Evolutionary conservation across 2,329 filamentous ascomycete genomes (phyloP), one percentile per base, ranked within the genome.

Genomic region (Aureobasidium mangrovei): DNA sequence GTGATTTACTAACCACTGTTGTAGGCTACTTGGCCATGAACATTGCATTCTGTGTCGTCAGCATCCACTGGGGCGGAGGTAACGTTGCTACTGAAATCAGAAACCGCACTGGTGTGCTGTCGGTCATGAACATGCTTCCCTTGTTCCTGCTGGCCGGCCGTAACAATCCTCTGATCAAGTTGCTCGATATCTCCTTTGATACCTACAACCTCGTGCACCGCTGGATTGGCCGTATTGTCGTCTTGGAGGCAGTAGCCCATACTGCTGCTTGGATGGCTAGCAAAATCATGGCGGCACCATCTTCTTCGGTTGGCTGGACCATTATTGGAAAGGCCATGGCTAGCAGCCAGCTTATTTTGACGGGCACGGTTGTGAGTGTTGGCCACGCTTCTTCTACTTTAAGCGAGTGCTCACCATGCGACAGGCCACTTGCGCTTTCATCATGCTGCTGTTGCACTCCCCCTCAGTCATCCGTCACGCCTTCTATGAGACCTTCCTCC

Each of bases 131-230:
- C 73, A 87, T 91, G 86, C 76, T 84, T 57, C 86, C 87, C 1
- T 73, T 91, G 3, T 86, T 90, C 69, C 68, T 90, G 47, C 75
- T 90, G 67, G 84, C 85, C 44, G 83, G 84, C 40, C 78, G 86
- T 62, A 91, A 90, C 72, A 91, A 91, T 70, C 85, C 85, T 26
- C 74, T 91, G 60, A 88, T 91, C 65, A 75, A 75, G 57, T 73
- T 86, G 60, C 76, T 88, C 52, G 82, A 82, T 58, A 82, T 91
- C 59, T 87, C 84, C 3, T 91, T 90, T 67, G 86, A 91, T 68
- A 88, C 85, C 1, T 90, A 87, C 76, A 91, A 91, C 72, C 71
- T 91, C 58, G 75, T 91, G 56, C 86, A 91, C 69, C 80, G 87
- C 58, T 91, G 86, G 86, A 79, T 89, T 59, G 86, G 86, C 61